Evolutionary conservation across 257 asterid species (phyloP), one percentile per base, ranked within the genome.

Genomic region (Eustoma russellianum): DNA sequence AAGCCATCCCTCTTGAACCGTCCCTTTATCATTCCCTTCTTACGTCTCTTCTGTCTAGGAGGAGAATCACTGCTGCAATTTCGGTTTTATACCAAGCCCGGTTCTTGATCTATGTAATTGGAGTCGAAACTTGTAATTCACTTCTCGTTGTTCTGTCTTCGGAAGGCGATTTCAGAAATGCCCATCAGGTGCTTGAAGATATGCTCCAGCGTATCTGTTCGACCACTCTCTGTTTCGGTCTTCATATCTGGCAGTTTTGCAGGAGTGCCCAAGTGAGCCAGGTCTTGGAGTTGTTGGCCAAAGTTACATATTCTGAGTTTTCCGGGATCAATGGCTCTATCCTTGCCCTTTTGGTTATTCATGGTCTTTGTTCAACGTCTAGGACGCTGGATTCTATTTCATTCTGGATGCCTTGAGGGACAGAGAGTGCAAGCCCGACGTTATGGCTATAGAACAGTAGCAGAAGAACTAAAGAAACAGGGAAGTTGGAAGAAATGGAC

Each of bases 391-490:
- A 83, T 51, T 91, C 92, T 2, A 50, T 75, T 11, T 18, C 15
- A 71, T 82, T 14, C 53, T 91, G 66, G 95, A 82, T 53, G 94
- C 82, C 71, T 70, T 91, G 76, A 78, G 92, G 77, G 52, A 4
- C 52, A 74, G 90, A 63, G 85, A 70, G 30, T 90, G 93, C 58
- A 86, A 90, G 62, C 89, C 98, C 41, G 98, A 90, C 70, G 86
- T 90, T 54, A 82, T 86, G 78, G 94, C 95, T 86, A 86, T 48
- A 86, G 98, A 63, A 61, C 80, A 40, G 95, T 83, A n/a, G 85
- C 92, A 2, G 96, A 90, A 78, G 57, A 70, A 24, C 63, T 75
- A 58, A 78, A 83, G 13, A 67, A 58, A 66, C 70, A 64, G 73
- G 80, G 94, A 14, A 66, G 35, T 12, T 70, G 47, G 83, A 68